Evolutionary conservation across 495 filamentous ascomycete genomes (phyloP).

Genomic region (Trichoderma virens): DNA sequence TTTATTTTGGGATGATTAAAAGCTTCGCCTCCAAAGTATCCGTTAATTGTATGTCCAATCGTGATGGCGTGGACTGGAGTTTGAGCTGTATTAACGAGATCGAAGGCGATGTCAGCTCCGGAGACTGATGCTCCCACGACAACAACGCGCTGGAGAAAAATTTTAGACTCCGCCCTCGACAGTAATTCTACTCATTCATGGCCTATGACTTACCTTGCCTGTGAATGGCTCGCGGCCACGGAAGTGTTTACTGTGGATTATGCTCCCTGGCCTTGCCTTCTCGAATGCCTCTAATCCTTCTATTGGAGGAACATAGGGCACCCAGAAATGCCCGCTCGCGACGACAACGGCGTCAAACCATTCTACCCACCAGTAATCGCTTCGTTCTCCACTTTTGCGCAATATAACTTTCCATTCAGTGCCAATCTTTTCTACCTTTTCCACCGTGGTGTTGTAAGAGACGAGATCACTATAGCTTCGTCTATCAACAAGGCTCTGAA

Average conservation of each 20-base stretch:
- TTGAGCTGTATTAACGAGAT: constrained; percentile 42
- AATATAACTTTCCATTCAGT: constrained; percentile 30
- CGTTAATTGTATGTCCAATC: constrained; percentile 34
- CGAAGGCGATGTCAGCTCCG: constrained; percentile 65
- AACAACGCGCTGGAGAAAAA: constrained; percentile 38
- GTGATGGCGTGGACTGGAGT: constrained; percentile 25
- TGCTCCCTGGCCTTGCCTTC: constrained; percentile 35
- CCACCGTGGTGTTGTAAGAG: constrained; percentile 33
- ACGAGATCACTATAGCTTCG: constrained; percentile 28
- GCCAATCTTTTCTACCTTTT: constrained; percentile 25
- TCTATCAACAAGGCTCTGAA: constrained; percentile 24
- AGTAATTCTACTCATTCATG: not conserved
- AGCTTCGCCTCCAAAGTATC: constrained; percentile 43
- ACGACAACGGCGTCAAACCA: constrained; percentile 66
- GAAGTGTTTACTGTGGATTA: constrained; percentile 63
- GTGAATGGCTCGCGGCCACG: constrained; percentile 47
- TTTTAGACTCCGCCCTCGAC: not conserved
- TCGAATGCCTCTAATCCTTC: constrained; percentile 42
- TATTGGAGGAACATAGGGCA: constrained; percentile 57
- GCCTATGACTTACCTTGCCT: constrained; percentile 30
- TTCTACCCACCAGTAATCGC: constrained; percentile 32
- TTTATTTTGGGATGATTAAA: constrained; percentile 44
- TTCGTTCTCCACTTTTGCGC: constrained; percentile 21
- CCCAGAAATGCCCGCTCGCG: constrained; percentile 63
- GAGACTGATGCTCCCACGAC: constrained; percentile 67